These are phyloP conservation scores for Suhomyces emberorum DNA, from an alignment of 805 yeast genomes.

Conservation along the genomic window DNA sequence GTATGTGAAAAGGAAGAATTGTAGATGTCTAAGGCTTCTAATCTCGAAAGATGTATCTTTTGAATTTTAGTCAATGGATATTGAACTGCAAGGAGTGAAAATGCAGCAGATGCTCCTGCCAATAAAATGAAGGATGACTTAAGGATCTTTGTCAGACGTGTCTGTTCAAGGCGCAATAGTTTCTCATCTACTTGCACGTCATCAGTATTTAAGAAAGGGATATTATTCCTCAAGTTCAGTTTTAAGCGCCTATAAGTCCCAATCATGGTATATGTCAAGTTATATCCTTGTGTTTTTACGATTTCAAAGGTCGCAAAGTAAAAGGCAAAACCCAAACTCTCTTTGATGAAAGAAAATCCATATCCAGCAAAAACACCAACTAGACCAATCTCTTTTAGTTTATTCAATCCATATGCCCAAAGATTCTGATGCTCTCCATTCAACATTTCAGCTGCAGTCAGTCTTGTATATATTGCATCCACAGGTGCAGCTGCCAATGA, in stretches of 20 bases:
- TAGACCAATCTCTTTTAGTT: constrained; percentile 69
- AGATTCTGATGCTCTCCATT: constrained; percentile 64
- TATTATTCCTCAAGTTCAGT: constrained; percentile 18
- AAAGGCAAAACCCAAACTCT: constrained; percentile 76
- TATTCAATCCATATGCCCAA: constrained; percentile 72
- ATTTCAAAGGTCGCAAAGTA: constrained; percentile 80
- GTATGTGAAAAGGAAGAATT: constrained; percentile 30
- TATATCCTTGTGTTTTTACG: constrained; percentile 66
- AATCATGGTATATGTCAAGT: constrained; percentile 44
- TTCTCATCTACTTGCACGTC: constrained; percentile 20
- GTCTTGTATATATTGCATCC: constrained; percentile 85
- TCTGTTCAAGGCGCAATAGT: constrained; percentile 27
- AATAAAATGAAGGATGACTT: constrained; percentile 66
- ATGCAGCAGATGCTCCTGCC: constrained; percentile 88
- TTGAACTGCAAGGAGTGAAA: constrained; percentile 70
- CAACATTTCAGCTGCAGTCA: constrained; percentile 69
- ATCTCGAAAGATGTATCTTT: constrained; percentile 69
- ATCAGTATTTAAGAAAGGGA: constrained; percentile 16
- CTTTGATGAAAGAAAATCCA: constrained; percentile 73
- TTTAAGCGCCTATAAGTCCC: constrained; percentile 42
- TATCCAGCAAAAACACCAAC: constrained; percentile 90
- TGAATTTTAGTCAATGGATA: constrained; percentile 82
- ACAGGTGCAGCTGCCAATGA: constrained; percentile 92
- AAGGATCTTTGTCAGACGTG: constrained; percentile 46
- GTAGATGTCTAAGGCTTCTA: constrained; percentile 74